phyloP scores from a whole-genome alignment of 2,329 filamentous ascomycete species.

The Dothideomycetes sp. region DNA sequence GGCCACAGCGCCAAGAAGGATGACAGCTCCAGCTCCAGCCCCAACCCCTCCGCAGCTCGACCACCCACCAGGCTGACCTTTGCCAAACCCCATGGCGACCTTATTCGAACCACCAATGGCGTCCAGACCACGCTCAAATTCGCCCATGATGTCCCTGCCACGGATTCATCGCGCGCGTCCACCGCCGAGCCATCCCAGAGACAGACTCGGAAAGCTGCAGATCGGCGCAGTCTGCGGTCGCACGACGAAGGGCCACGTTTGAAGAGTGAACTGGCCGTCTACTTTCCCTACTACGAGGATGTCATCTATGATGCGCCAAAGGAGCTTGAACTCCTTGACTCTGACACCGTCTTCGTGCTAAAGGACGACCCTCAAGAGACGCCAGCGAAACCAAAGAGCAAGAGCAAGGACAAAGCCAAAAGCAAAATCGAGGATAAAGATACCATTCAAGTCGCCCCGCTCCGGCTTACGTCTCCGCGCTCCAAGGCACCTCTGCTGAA shows the following conservation, averaged over 20 bases:
- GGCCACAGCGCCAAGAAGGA: not conserved
- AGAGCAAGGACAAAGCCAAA: conserved; percentile 15
- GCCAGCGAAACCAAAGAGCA: conserved; percentile 14
- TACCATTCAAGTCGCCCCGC: not conserved
- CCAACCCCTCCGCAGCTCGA: conserved; percentile 1
- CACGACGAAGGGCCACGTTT: conserved; percentile 71
- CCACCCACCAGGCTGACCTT: conserved; percentile 32
- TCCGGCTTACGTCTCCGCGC: not conserved
- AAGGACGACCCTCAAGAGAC: conserved; percentile 42
- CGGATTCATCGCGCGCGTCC: conserved; percentile 18
- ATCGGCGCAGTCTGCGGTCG: conserved; percentile 71
- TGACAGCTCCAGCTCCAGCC: not conserved
- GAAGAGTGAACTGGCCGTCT: conserved; percentile 83
- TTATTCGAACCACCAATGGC: conserved; percentile 32
- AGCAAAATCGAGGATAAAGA: not conserved
- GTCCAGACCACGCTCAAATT: conserved; percentile 24
- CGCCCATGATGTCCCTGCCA: conserved; percentile 21
- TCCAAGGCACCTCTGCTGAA: conserved; percentile 4
- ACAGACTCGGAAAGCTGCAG: conserved; percentile 17
- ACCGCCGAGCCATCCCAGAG: conserved; percentile 15
- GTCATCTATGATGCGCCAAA: conserved; percentile 77
- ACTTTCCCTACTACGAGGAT: conserved; percentile 91
- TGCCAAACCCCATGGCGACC: conserved; percentile 30
- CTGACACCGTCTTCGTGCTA: conserved; percentile 63
- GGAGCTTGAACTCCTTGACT: conserved; percentile 65